Conservation (phyloP, 1,284 basidiomycete species). For the Leccinum angustisporum region DNA sequence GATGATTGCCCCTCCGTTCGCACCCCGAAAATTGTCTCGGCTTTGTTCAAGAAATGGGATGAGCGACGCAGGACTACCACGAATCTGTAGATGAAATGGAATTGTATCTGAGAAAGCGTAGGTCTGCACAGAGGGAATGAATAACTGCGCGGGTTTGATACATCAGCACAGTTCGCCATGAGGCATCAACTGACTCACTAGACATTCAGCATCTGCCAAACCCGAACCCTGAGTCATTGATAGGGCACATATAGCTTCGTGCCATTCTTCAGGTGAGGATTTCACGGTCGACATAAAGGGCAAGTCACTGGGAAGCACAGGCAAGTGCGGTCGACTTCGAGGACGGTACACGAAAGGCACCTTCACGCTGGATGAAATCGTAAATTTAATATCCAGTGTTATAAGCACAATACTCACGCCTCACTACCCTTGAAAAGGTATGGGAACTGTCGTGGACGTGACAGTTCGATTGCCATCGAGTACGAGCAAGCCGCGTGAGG, state of each 20-base stretch:
- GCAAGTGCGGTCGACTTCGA: constrained; percentile 24
- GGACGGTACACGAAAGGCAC: constrained; percentile 29
- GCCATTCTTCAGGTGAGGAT: constrained; percentile 34
- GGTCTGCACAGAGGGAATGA: constrained; percentile 28
- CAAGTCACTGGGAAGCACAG: constrained; percentile 26
- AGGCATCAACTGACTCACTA: constrained; percentile 21
- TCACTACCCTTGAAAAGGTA: constrained; percentile 22
- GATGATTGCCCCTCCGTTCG: constrained; percentile 13
- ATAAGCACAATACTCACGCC: constrained; percentile 15
- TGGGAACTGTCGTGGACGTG: constrained; percentile 22
- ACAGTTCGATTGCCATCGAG: constrained; percentile 24
- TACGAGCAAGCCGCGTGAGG: constrained; percentile 25
- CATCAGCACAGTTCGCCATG: not conserved
- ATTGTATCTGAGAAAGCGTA: constrained; percentile 33
- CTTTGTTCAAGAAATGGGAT: constrained; percentile 27
- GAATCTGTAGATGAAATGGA: constrained; percentile 34
- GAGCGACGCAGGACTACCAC: constrained; percentile 29
- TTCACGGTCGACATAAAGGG: constrained; percentile 34
- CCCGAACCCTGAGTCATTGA: constrained; percentile 22
- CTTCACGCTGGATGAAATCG: constrained; percentile 17
- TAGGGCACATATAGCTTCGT: constrained; percentile 27
- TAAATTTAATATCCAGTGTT: not conserved
- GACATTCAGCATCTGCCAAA: constrained; percentile 27
- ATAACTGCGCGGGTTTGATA: constrained; percentile 21
- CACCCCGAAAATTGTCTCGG: constrained; percentile 2